Conservation (phyloP, 2,329 filamentous ascomycete genomes). For the Xylariaceae sp. region DNA sequence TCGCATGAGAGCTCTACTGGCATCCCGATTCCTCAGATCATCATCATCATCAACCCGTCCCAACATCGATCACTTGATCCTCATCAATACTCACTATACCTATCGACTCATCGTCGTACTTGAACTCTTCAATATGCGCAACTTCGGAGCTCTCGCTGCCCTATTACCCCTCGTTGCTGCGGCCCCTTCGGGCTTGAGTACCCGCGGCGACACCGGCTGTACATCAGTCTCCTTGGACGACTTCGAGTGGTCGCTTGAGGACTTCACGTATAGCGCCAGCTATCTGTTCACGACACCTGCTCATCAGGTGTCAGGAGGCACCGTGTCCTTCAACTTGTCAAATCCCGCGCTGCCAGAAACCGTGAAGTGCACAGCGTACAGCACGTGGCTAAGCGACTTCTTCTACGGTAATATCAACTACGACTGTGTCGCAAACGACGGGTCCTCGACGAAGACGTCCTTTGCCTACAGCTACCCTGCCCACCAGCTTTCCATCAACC, state of each 20-base stretch:
- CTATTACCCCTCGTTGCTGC: slow-evolving; percentile 28
- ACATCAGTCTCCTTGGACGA: slow-evolving; percentile 29
- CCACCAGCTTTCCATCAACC: slow-evolving; percentile 39
- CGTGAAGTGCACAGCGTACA: slow-evolving; percentile 38
- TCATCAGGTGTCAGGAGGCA: slow-evolving; percentile 46
- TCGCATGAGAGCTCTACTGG: neutral
- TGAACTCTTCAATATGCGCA: slow-evolving; percentile 21
- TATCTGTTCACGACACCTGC: slow-evolving; percentile 47
- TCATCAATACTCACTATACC: neutral
- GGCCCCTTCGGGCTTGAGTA: slow-evolving; percentile 20
- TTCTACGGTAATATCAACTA: slow-evolving; percentile 46
- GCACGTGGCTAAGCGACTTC: slow-evolving; percentile 42
- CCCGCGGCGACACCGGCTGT: slow-evolving; percentile 31
- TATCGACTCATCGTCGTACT: neutral
- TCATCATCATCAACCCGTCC: neutral
- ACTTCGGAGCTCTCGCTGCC: slow-evolving; percentile 24
- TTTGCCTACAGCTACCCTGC: slow-evolving; percentile 41
- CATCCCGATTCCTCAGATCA: neutral
- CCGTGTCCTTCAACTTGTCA: slow-evolving; percentile 44
- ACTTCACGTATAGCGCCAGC: slow-evolving; percentile 45
- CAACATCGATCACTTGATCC: neutral
- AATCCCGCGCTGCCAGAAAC: slow-evolving; percentile 40
- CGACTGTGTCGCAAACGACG: slow-evolving; percentile 37
- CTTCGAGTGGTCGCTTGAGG: slow-evolving; percentile 39
- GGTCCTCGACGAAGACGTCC: slow-evolving; percentile 31